These are phyloP conservation scores for Pestalotiopsis fici DNA, from an alignment of 2,329 filamentous ascomycete species.

Conservation along the genomic window DNA sequence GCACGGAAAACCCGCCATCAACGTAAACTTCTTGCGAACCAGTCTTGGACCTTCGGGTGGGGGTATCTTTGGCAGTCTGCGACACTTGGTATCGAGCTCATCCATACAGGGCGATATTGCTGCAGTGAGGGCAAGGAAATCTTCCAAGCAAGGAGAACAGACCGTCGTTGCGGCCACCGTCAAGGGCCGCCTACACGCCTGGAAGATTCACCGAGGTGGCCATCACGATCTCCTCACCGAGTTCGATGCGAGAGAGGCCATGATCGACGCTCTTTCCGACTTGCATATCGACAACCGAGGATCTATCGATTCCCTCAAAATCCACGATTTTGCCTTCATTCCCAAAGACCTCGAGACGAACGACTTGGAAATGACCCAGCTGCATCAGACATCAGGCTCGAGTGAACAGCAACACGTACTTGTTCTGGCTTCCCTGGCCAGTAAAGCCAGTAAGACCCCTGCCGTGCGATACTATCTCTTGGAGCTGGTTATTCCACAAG, in stretches of 20 bases:
- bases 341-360: slow-evolving; percentile 52
- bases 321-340: slow-evolving; percentile 79
- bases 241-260: slow-evolving; percentile 65
- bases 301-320: slow-evolving; percentile 63
- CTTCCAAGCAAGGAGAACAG: slow-evolving; percentile 76
- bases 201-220: slow-evolving; percentile 87
- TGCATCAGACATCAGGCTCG: slow-evolving; percentile 50
- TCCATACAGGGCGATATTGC: slow-evolving; percentile 76
- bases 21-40: slow-evolving; percentile 73
- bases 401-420: slow-evolving; percentile 61
- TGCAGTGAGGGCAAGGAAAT: slow-evolving; percentile 74
- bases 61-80: slow-evolving; percentile 80
- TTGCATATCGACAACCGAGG: slow-evolving; percentile 50
- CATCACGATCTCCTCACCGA: slow-evolving; percentile 76
- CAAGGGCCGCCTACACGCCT: slow-evolving; percentile 77
- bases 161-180: slow-evolving; percentile 79
- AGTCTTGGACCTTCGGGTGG: slow-evolving; percentile 55
- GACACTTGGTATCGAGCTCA: slow-evolving; percentile 71
- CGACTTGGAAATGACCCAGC: slow-evolving; percentile 49
- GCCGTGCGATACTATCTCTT: slow-evolving; percentile 75
- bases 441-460: slow-evolving; percentile 47
- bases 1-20: slow-evolving; percentile 82
- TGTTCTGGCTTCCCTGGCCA: slow-evolving; percentile 59
- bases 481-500: slow-evolving; percentile 64
- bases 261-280: slow-evolving; percentile 63